Evolutionary conservation across 2,329 filamentous ascomycete genomes (phyloP), one percentile per base, ranked within the genome.

Genomic region (Chalaropsis ovoidea): DNA sequence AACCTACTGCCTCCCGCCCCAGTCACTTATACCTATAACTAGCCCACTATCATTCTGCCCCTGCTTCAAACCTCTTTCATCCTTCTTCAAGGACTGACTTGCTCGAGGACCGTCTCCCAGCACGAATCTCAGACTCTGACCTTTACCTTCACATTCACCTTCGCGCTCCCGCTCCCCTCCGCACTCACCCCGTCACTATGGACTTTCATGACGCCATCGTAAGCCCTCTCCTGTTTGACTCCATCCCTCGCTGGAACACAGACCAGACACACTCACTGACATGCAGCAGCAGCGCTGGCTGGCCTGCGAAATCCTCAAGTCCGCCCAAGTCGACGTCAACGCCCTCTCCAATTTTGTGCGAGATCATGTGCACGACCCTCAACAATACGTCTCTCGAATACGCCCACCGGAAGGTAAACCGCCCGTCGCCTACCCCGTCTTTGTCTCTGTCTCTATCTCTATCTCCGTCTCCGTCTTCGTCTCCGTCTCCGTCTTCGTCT

Each of bases 261-360:
- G 27, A 35, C 24, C n/a, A n/a, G 15, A 47, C 43, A 47, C 6
- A 58, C 54, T 39, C 1, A 58, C 54, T 58, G 43, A 17, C 24
- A 39, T 10, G n/a, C 27, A 35, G 2, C 17, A 24, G 42, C 24
- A 62, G 42, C 61, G 61, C 27, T 49, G 45, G 42, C 10, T 62
- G 22, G 43, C 43, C 42, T 62, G 61, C 24, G 61, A 62, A 11
- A 22, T 62, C 54, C 41, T 64, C 42, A 64, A 67, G 39, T 54
- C 27, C 15, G 60, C 45, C 43, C 43, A 19, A 17, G 42, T 58
- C 22, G 45, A 58, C 19, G 8, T 58, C 35, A 27, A n/a, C 61
- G 41, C 35, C 17, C 65, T 56, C 45, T 47, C 31, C 58, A 60
- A 56, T 24, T 68, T 66, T 66, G 64, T 56, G 31, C 13, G 17